A percentile compares a stretch with the other conserved stretches of the same genome.
These are phyloP conservation scores for Astragalus glycyphyllos DNA, from an alignment of 306 rosid species.

Conservation along the genomic window DNA sequence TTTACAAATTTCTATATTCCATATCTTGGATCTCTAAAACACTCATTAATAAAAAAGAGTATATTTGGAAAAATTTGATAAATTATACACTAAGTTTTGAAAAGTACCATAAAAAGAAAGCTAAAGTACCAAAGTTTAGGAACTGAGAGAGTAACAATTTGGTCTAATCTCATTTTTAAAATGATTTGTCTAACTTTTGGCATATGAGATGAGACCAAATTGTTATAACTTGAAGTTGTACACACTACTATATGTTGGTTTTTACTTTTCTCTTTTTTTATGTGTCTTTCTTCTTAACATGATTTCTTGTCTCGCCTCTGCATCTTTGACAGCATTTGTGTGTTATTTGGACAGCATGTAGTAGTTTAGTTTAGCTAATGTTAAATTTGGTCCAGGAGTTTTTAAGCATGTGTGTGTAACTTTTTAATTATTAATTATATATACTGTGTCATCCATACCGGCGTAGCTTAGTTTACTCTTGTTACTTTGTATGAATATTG, in stretches of 20 bases:
- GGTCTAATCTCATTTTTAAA: no score
- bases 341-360: background rate
- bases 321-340: no score
- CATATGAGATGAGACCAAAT: constrained; percentile 2
- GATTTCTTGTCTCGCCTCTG: background rate
- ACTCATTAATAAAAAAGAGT: no score
- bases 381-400: background rate
- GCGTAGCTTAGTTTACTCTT: constrained; percentile 3
- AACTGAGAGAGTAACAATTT: no score
- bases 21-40: no score
- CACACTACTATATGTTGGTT: background rate
- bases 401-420: background rate
- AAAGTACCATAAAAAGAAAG: no score
- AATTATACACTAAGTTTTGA: no score
- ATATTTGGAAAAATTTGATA: no score
- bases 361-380: background rate
- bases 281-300: background rate
- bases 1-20: no score
- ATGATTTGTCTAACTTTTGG: background rate
- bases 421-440: background rate
- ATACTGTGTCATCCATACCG: background rate
- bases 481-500: background rate
- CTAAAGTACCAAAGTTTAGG: no score
- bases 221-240: background rate
- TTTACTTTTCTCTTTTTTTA: background rate